These are phyloP conservation scores for Colletotrichum destructivum DNA, from an alignment of 2,329 filamentous ascomycete genomes.

Conservation along the genomic window DNA sequence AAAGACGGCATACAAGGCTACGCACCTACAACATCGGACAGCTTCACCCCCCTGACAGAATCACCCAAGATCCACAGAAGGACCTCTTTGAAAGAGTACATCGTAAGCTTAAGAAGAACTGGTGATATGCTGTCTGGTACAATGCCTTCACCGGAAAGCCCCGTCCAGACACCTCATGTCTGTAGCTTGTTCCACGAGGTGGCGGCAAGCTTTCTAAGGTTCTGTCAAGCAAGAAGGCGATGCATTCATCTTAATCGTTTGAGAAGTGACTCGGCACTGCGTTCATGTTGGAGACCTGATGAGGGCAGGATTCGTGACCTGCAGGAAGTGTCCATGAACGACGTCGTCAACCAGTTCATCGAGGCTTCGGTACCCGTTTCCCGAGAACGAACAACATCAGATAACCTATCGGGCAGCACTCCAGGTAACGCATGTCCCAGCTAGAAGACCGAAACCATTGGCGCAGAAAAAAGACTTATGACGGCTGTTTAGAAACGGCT, in stretches of 20 bases:
- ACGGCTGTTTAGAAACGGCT: background rate
- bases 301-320: background rate
- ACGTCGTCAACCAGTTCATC: slow-evolving; percentile 1
- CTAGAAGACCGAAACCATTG: background rate
- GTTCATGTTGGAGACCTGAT: background rate
- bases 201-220: background rate
- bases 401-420: background rate
- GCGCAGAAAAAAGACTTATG: background rate
- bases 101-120: background rate
- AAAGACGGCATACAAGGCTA: background rate
- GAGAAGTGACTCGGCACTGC: background rate
- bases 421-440: background rate
- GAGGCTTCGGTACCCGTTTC: background rate
- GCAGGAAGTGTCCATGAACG: background rate
- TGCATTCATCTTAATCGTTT: background rate
- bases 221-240: background rate
- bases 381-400: background rate
- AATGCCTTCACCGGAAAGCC: background rate
- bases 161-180: background rate
- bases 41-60: background rate
- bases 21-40: background rate
- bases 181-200: background rate
- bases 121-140: slow-evolving; percentile 16
- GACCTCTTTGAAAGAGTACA: background rate
- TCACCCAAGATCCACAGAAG: background rate